Conservation (phyloP, 2,329 filamentous ascomycete species). For the Ceratocystis cubensis region DNA sequence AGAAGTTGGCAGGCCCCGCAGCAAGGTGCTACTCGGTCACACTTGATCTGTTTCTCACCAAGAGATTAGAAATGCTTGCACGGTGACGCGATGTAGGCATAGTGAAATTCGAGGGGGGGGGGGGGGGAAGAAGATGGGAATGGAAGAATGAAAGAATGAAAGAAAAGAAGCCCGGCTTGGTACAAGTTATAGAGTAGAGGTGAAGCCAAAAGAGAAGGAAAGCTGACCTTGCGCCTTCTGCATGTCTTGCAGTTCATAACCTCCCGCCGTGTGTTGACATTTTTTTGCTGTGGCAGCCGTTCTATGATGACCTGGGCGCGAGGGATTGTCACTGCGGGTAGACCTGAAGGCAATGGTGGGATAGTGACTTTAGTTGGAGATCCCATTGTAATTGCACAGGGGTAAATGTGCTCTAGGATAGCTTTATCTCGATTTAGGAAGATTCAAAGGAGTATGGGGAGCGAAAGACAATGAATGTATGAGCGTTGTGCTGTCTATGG, state of each 20-base stretch:
- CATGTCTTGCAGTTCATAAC: conserved; percentile 96
- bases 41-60: conserved; percentile 58
- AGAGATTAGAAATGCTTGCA: not conserved
- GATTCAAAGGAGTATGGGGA: not conserved
- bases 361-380: not conserved
- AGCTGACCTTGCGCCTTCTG: conserved; percentile 70
- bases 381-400: not conserved
- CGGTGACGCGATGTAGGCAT: not conserved
- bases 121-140: no score
- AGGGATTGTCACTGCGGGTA: conserved; percentile 42
- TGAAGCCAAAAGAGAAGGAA: not conserved
- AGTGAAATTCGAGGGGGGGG: no score
- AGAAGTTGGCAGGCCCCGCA: conserved; percentile 86
- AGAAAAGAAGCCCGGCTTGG: no score
- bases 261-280: conserved; percentile 66
- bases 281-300: conserved; percentile 55
- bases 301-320: conserved; percentile 72
- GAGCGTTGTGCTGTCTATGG: not conserved
- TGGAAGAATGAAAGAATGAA: no score
- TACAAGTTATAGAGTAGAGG: not conserved
- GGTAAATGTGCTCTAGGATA: not conserved
- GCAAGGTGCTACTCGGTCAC: conserved; percentile 69
- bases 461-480: no score
- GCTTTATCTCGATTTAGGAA: not conserved
- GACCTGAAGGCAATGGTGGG: not conserved